Base-by-base conservation (phyloP, 2,329 filamentous ascomycete genomes). In the Ceratocystis cacaofunesta region DNA sequence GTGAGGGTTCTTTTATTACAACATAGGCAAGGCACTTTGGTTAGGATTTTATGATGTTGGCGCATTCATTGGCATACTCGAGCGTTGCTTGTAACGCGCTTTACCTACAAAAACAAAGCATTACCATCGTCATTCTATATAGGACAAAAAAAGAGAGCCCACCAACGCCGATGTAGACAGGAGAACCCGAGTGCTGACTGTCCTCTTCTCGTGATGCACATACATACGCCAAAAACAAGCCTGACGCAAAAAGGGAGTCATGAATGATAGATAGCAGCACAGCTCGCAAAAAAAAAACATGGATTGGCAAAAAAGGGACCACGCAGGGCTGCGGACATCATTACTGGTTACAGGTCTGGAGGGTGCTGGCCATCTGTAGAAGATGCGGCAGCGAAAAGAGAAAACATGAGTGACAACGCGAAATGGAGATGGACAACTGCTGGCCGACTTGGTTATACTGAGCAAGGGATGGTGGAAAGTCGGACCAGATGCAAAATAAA, bases 401-500 rank as follows among this genome's bases (percentile, higher is more conserved):
- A 61, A 44, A 10, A 61, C 41, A 44, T 15, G 36, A 41, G 36
- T 15, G 36, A 10, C 32, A 43, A 43, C 5, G 10, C n/a, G 2
- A 61, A 17, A 30, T 61, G 52, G 12, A 61, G 5, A 62, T 50
- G 7, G 22, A 62, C 52, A 57, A 32, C 41, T 62, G 61, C 61
- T 62, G 61, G 61, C 28, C 25, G 61, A 62, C 41, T 17, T 62
- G 61, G 22, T 15, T 19, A 41, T 41, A 41, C 22, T 22, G 7
- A 32, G 30, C 15, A 46, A 17, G 19, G 36, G 36, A 41, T 15
- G 12, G 36, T 41, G 12, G 36, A 48, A 19, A 50, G 17, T 46
- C 44, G 15, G 30, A 15, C 61, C 61, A 62, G 61, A 62, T 62
- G 61, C 61, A 62, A 62, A 41, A 50, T 44, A 30, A 62, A 44